Evolutionary conservation across 2,329 filamentous ascomycete genomes (phyloP).

Genomic region (Samsoniella hepiali): DNA sequence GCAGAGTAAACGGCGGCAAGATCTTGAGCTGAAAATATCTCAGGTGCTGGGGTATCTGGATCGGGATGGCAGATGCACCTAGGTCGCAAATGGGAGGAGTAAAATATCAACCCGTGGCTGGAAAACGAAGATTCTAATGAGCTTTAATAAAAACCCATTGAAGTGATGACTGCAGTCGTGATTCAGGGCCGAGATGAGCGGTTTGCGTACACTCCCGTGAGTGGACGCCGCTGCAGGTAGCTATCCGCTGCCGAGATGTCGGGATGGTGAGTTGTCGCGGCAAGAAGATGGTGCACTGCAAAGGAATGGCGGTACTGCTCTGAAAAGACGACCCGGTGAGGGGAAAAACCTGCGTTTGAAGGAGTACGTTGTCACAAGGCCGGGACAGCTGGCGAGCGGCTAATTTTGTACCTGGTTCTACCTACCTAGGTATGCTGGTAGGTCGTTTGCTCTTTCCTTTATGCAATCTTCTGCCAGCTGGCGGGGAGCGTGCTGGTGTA

Average conservation of each 20-base stretch:
- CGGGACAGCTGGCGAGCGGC: background rate
- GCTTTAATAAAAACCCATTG: background rate
- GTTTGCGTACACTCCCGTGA: background rate
- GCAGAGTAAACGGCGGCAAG: background rate
- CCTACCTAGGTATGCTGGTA: background rate
- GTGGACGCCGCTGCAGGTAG: background rate
- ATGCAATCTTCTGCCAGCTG: slow-evolving; percentile 1
- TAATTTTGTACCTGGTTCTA: background rate
- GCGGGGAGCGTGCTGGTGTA: background rate
- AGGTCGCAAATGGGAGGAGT: background rate
- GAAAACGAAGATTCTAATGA: background rate
- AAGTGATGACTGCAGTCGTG: background rate
- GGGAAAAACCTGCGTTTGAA: slow-evolving; percentile 5
- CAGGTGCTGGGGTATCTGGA: background rate
- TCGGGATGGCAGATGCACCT: background rate
- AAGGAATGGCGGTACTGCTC: background rate
- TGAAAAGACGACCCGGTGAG: background rate
- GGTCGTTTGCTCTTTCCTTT: slow-evolving; percentile 3
- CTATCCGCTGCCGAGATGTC: background rate
- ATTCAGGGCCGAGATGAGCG: background rate
- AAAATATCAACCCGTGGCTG: too few species aligned
- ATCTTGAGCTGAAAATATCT: slow-evolving; percentile 8
- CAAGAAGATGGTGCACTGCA: background rate
- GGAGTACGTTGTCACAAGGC: background rate
- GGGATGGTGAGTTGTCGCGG: background rate